Conservation (phyloP, 305 asterid species). For the Caryopteris hybrid region DNA sequence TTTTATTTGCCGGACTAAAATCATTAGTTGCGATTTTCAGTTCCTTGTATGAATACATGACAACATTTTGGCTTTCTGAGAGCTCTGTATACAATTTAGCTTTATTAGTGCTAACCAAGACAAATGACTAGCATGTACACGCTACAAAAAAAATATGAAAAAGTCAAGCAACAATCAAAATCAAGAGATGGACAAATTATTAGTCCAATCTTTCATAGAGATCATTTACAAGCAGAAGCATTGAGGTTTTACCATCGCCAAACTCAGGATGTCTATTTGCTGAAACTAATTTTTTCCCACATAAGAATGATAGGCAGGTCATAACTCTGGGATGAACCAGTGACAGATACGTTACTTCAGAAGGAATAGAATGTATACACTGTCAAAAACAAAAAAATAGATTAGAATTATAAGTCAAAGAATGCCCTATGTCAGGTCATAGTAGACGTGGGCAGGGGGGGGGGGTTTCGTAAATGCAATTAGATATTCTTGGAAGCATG, state of each 20-base stretch:
- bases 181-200: neutral
- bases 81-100: slow-evolving; percentile 53
- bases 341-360: slow-evolving; percentile 1
- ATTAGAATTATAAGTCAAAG: slow-evolving; percentile 10
- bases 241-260: slow-evolving; percentile 42
- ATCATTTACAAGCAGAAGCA: slow-evolving; percentile 9
- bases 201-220: neutral
- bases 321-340: slow-evolving; percentile 34
- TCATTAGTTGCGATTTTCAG: slow-evolving; percentile 66
- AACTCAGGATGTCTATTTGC: slow-evolving; percentile 28
- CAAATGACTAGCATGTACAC: neutral
- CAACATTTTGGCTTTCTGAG: slow-evolving; percentile 44
- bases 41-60: slow-evolving; percentile 64
- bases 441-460: neutral
- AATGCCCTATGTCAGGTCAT: neutral
- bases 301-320: slow-evolving; percentile 49
- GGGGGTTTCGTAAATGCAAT: neutral
- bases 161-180: neutral
- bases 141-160: neutral
- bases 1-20: slow-evolving; percentile 59
- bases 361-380: slow-evolving; percentile 11
- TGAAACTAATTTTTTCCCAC: slow-evolving; percentile 20
- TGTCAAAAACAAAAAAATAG: slow-evolving; percentile 14
- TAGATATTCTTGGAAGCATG: neutral
- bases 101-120: slow-evolving; percentile 17